A percentile compares a stretch with the other conserved stretches of the same genome.
These are phyloP conservation scores for Colletotrichum filicis DNA, from an alignment of 2,329 filamentous ascomycete genomes.

Conservation along the genomic window DNA sequence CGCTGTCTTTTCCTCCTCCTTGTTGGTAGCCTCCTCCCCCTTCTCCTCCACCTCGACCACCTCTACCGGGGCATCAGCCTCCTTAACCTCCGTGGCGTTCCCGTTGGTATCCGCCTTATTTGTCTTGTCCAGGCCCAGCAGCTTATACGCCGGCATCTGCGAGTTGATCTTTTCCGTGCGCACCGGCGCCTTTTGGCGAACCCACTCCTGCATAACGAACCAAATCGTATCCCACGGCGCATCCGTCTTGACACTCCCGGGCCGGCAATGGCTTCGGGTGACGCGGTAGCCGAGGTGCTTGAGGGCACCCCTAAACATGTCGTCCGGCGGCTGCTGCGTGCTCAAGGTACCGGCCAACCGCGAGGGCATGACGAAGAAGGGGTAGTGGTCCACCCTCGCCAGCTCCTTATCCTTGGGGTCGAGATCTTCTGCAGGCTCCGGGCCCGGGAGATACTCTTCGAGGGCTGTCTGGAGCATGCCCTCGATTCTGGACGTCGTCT, in stretches of 20 bases:
- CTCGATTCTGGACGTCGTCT: conserved; percentile 82
- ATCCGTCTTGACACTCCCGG: conserved; percentile 92
- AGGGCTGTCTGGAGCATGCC: conserved; percentile 92
- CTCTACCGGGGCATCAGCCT: conserved; percentile 40
- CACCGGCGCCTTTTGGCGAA: conserved; percentile 81
- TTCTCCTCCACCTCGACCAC: conserved; percentile 44
- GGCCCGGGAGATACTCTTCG: conserved; percentile 70
- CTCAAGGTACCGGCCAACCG: conserved; percentile 81
- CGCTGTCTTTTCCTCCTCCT: conserved; percentile 44
- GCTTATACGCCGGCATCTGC: conserved; percentile 76
- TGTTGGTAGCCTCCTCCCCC: conserved; percentile 36
- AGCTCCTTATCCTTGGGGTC: conserved; percentile 60
- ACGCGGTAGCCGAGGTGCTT: conserved; percentile 83
- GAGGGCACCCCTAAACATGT: conserved; percentile 83
- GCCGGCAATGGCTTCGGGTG: conserved; percentile 87
- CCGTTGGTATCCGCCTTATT: conserved; percentile 44
- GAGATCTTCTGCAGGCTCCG: conserved; percentile 49
- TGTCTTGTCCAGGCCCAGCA: conserved; percentile 64
- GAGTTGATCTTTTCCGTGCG: conserved; percentile 77
- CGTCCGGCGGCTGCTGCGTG: conserved; percentile 82
- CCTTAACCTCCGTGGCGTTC: conserved; percentile 28
- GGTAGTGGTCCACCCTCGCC: conserved; percentile 76
- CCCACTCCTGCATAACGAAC: conserved; percentile 95
- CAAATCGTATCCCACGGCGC: conserved; percentile 91
- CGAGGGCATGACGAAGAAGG: conserved; percentile 88